Conservation (phyloP, 2,329 filamentous ascomycete species). For the Xylariaceae sp. region DNA sequence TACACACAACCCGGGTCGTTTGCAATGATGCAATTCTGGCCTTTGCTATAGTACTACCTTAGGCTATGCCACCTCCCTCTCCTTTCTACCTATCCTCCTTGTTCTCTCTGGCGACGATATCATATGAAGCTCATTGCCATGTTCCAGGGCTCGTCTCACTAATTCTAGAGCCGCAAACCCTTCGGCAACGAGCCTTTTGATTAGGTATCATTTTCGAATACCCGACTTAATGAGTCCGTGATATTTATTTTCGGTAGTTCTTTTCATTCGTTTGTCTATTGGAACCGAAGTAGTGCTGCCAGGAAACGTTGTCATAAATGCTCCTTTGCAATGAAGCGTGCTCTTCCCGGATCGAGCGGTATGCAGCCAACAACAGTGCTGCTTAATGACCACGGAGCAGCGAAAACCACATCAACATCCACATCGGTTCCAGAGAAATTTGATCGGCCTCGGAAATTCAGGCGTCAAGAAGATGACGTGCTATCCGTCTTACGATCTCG, state of each 20-base stretch:
- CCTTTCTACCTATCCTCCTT: too few relatives aligned
- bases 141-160: constrained; percentile 1
- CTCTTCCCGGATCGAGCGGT: constrained; percentile 18
- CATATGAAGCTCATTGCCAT: not conserved
- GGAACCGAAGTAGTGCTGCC: not conserved
- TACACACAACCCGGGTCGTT: too few relatives aligned
- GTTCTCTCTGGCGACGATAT: not conserved
- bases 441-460: constrained; percentile 36
- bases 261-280: constrained; percentile 3
- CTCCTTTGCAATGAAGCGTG: constrained; percentile 25
- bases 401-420: constrained; percentile 23
- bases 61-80: too few relatives aligned
- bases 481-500: constrained; percentile 41
- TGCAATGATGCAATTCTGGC: too few relatives aligned
- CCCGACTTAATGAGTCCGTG: too few relatives aligned
- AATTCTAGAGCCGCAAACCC: constrained; percentile 4
- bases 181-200: not conserved
- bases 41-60: too few relatives aligned
- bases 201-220: too few relatives aligned
- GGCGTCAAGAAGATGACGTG: constrained; percentile 41
- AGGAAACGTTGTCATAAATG: too few relatives aligned
- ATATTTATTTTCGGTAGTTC: too few relatives aligned
- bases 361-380: constrained; percentile 16
- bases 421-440: constrained; percentile 24
- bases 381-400: constrained; percentile 17